Evolutionary conservation across 2,329 filamentous ascomycete species (phyloP), one percentile per base, ranked within the genome.

Genomic region (Penicillium sp.): DNA sequence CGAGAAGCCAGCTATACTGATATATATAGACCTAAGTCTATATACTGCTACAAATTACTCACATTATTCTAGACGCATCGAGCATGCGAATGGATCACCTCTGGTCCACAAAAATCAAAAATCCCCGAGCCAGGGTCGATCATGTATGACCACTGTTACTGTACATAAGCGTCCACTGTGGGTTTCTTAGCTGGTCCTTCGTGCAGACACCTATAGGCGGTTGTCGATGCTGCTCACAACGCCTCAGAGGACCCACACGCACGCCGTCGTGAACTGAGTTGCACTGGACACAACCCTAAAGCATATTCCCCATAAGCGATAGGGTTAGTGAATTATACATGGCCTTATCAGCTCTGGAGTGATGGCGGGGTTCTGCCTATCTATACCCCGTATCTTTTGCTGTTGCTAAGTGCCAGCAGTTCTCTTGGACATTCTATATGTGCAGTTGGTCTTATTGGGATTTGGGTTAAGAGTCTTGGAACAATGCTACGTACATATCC

Each of bases 171-270:
- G n/a, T 14, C 20, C 19, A 31, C 20, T 19, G 41, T 23, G 30
- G 30, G 31, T 30, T 44, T 47, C 23, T 19, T 36, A 47, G 45
- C 26, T 21, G 19, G 38, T 36, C 41, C 43, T 47, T 44, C 41
- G 43, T 49, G 43, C 41, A 36, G 41, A 45, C 18, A 41, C 23
- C 29, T 33, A 37, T 36, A 34, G 27, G 27, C 40, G 20, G 34
- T 16, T n/a, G 21, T 20, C 31, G 30, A 30, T 16, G 35, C 31
- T 41, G 39, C 42, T 33, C 17, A 27, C 37, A 44, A 13, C 20
- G 34, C 9, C 34, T 13, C 11, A 20, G 30, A 28, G 27, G 38
- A 35, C 43, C 43, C 37, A 49, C 46, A 17, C 28, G 18, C 26
- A 31, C 30, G 18, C 17, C n/a, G 25, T 39, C 16, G 15, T 15